Evolutionary conservation across 192 early-diverging fungal species (phyloP), one percentile per base, ranked within the genome.

Genomic region (Entomortierella lignicola): DNA sequence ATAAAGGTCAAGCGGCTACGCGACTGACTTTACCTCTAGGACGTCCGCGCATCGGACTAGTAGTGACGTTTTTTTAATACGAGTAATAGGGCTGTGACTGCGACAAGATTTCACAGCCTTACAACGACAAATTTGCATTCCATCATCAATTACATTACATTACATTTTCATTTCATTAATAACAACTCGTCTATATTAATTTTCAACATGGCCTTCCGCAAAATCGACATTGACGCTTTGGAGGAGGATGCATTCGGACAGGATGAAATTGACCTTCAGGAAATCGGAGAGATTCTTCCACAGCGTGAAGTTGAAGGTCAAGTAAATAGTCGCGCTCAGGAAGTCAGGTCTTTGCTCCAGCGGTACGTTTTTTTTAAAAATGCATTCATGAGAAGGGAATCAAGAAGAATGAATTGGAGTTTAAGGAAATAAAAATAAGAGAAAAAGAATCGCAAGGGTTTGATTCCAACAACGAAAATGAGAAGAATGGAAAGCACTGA

Each of bases 331-430:
- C 86, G 89, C 66, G 82, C 81, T 13, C 75, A 80, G 31, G 85
- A 89, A 7, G 92, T 93, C 25, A 90, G 95, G 41, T 86, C 83
- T 32, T 80, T 86, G 52, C 85, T 95, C 31, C 84, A 84, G 61
- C 75, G 82, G 86, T 87, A 84, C 30, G 58, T 43, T 23, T 60
- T 11, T 60, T 37, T 30, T n/a, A 32, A n/a, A n/a, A n/a, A n/a
- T n/a, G n/a, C n/a, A n/a, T n/a, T n/a, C n/a, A n/a, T n/a, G n/a
- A n/a, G n/a, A n/a, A n/a, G n/a, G n/a, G n/a, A n/a, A n/a, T n/a
- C n/a, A n/a, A n/a, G n/a, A n/a, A n/a, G n/a, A n/a, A n/a, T n/a
- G n/a, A n/a, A n/a, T n/a, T n/a, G n/a, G n/a, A n/a, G n/a, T n/a
- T n/a, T 6, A 18, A 2, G 43, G 1, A 27, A 20, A 31, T 2